Evolutionary conservation across 495 filamentous ascomycete species (phyloP), one percentile per base, ranked within the genome.

Genomic region (Aspergillus steynii): DNA sequence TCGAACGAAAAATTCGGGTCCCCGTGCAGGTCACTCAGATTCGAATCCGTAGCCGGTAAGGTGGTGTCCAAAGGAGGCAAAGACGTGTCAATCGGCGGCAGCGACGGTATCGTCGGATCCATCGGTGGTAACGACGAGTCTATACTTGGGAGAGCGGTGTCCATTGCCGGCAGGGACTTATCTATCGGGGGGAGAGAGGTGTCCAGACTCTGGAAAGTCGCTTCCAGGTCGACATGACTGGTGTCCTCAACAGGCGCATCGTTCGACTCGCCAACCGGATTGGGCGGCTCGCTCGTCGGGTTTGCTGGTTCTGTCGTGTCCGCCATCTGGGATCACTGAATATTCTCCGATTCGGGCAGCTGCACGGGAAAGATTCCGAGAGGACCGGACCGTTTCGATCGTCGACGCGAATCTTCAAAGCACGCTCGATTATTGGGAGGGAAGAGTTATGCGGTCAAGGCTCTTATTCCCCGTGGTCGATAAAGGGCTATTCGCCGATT

Each of bases 1-100:
- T 80, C 68, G 85, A 91, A 70, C 81, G 87, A 77, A 86, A 72
- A 68, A 54, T 70, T 54, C 60, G 68, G 53, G 45, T 70, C 63
- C 60, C 67, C 51, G 45, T 68, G 61, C 61, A 56, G 55, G 71
- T 72, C 61, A 69, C 70, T 28, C 59, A 72, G 63, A 60, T 70
- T 61, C 67, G 68, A 47, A 53, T 73, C 65, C 58, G 56, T 74
- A 68, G 31, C 69, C 31, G 75, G 67, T 50, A 76, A 62, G 10
- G 66, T 72, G 50, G 76, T 74, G 61, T 71, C 76, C 71, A 78
- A 64, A 51, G 75, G 70, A 14, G 62, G 71, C 55, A 68, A 62
- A 14, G 68, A 65, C 7, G 66, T 68, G 29, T 71, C 68, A 29
- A 71, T 68, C 26, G 68, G 50, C 15, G 68, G 68, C 45, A 71